Percentiles rank a stretch among this genome's conserved stretches.
Evolutionary conservation across 106 monocot species (phyloP).

Genomic region (Narthecium ossifragum): DNA sequence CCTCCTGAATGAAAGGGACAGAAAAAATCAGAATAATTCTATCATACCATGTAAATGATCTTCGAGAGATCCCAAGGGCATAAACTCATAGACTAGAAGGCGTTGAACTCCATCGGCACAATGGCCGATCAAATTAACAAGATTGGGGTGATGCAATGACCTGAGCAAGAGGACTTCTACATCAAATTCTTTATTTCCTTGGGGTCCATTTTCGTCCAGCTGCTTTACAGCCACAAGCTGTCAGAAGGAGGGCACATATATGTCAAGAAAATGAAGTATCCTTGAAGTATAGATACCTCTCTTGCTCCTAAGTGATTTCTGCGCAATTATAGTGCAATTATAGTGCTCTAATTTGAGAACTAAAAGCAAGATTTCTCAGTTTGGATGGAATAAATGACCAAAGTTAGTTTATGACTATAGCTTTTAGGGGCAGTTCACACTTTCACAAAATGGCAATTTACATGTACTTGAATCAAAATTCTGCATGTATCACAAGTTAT

Average conservation of each 20-base stretch:
- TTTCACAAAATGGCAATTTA: no score
- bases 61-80: background rate
- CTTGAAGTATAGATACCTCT: no score
- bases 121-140: slow-evolving; percentile 8
- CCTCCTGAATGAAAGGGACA: background rate
- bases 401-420: no score
- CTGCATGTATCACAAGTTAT: background rate
- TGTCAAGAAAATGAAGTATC: no score
- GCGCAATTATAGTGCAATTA: no score
- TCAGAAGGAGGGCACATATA: no score
- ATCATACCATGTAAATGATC: slow-evolving; percentile 6
- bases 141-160: slow-evolving; percentile 3
- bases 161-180: slow-evolving; percentile 7
- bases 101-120: slow-evolving; percentile 7
- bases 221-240: slow-evolving; percentile 6
- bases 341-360: no score
- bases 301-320: no score
- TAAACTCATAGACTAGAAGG: slow-evolving; percentile 8
- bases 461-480: no score
- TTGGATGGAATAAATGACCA: no score
- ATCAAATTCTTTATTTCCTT: slow-evolving; percentile 6
- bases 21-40: background rate
- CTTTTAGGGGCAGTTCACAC: no score
- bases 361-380: no score
- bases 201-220: slow-evolving; percentile 3